These are phyloP conservation scores for Dissoconium aciculare DNA, from an alignment of 2,329 filamentous ascomycete genomes.

Conservation along the genomic window DNA sequence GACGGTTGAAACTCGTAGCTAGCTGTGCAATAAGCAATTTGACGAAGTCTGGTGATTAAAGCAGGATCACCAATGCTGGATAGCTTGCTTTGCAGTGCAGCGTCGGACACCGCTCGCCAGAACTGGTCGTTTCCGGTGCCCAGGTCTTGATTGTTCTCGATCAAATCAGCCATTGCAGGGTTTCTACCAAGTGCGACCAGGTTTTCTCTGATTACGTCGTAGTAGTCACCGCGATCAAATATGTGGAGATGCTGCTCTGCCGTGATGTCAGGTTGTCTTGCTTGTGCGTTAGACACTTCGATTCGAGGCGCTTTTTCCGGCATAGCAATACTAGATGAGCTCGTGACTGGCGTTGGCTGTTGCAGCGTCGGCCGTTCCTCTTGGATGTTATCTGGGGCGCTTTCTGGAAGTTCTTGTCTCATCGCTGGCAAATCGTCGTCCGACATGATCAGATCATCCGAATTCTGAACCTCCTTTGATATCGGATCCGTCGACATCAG, in stretches of 20 bases:
- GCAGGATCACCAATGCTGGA: neutral
- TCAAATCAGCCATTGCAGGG: neutral
- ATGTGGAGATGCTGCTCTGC: neutral
- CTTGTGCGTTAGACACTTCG: no score
- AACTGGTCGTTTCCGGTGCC: neutral
- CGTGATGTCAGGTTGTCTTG: no score
- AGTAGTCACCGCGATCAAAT: neutral
- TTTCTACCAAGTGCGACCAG: neutral
- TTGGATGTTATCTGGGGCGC: no score
- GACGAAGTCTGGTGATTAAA: neutral
- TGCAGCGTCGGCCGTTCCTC: no score
- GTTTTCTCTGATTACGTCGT: neutral
- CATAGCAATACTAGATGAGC: no score
- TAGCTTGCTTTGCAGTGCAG: neutral
- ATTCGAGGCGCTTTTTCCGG: no score
- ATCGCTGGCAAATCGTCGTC: no score
- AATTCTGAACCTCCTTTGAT: no score
- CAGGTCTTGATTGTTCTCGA: neutral
- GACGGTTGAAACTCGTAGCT: neutral
- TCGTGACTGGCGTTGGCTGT: no score
- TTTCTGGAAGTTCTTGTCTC: no score
- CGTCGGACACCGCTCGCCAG: neutral
- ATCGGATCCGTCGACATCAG: no score
- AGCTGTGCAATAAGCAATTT: neutral
- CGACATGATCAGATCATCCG: no score